Conservation (phyloP, 306 rosid species). For the Argentina anserina region DNA sequence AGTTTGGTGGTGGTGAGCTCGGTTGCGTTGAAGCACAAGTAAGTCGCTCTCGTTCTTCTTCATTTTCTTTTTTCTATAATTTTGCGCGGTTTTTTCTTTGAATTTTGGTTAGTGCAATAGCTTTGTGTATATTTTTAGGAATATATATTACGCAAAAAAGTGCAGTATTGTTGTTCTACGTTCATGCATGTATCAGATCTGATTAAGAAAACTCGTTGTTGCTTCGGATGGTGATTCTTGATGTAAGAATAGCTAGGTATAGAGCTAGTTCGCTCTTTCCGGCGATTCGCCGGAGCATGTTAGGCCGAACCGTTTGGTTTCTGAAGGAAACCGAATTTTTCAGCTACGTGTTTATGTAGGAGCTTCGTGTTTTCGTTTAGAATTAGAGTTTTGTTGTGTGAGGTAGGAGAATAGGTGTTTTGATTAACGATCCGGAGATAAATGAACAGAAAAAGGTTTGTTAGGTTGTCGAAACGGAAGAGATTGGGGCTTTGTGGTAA, state of each 20-base stretch:
- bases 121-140: background rate
- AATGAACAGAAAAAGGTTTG: no score
- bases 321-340: background rate
- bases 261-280: background rate
- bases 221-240: slow-evolving; percentile 10
- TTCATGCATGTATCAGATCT: slow-evolving; percentile 39
- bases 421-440: background rate
- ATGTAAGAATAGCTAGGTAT: background rate
- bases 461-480: background rate
- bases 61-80: background rate
- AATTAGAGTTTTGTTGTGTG: background rate
- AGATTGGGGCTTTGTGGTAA: slow-evolving; percentile 1
- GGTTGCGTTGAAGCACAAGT: slow-evolving; percentile 17
- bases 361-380: background rate
- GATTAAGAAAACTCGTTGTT: slow-evolving; percentile 18
- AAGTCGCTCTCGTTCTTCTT: background rate
- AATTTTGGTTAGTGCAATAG: background rate
- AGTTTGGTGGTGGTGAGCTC: background rate
- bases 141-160: background rate
- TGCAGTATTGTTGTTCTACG: background rate
- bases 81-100: background rate
- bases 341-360: background rate
- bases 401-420: background rate
- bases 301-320: background rate
- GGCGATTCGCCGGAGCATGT: background rate